Conservation (phyloP, 2,329 filamentous ascomycete species). For the Orbilia blumenaviensis region DNA sequence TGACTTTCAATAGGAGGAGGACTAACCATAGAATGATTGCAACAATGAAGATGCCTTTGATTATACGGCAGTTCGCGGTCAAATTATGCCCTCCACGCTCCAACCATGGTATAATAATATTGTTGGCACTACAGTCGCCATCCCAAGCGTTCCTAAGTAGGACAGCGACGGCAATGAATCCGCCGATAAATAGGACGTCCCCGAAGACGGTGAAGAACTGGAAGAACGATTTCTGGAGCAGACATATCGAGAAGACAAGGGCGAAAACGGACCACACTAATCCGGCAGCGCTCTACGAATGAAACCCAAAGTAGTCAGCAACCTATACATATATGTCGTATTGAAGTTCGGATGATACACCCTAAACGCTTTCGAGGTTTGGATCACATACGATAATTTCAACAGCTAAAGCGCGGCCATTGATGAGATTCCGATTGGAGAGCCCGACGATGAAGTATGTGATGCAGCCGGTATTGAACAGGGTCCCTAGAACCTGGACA, state of each 20-base stretch:
- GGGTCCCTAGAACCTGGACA: conserved; percentile 28
- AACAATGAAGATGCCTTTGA: conserved; percentile 45
- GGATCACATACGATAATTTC: conserved; percentile 41
- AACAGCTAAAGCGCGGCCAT: conserved; percentile 32
- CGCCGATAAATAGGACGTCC: conserved; percentile 52
- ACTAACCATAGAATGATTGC: conserved; percentile 29
- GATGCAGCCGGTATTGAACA: conserved; percentile 33
- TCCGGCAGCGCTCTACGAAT: conserved; percentile 31
- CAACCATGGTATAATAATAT: conserved; percentile 21
- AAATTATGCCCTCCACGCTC: conserved; percentile 27
- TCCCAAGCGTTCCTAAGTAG: conserved; percentile 45
- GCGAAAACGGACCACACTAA: conserved; percentile 45
- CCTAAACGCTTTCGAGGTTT: too few species aligned
- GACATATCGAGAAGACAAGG: conserved; percentile 51
- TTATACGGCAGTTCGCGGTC: conserved; percentile 28
- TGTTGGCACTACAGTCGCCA: conserved; percentile 21
- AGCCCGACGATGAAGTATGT: conserved; percentile 49
- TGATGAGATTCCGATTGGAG: conserved; percentile 32
- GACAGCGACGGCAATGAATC: conserved; percentile 54
- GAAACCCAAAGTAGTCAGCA: neutral
- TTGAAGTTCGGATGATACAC: too few species aligned
- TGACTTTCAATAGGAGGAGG: neutral
- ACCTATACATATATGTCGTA: neutral
- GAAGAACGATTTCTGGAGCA: conserved; percentile 55
- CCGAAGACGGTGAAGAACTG: conserved; percentile 49